Evolutionary conservation across 2,329 filamentous ascomycete genomes (phyloP).

Genomic region (Ramularia endophylla): DNA sequence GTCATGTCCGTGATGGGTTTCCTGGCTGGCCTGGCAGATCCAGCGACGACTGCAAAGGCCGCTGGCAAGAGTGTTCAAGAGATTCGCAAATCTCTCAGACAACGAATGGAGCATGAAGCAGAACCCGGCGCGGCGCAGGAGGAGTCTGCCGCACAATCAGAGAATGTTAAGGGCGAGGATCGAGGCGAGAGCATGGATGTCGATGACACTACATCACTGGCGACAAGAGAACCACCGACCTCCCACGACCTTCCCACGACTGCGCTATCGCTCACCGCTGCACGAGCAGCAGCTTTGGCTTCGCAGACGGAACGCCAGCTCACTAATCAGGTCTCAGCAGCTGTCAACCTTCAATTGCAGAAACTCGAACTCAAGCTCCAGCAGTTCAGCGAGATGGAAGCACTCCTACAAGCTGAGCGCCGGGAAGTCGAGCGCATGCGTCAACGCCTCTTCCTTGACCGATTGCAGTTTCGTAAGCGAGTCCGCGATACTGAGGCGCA

Average conservation of each 20-base stretch:
- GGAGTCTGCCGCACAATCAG: slow-evolving; percentile 33
- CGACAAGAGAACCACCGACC: slow-evolving; percentile 42
- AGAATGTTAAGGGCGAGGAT: slow-evolving; percentile 41
- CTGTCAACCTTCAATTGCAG: slow-evolving; percentile 87
- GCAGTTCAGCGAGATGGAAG: slow-evolving; percentile 95
- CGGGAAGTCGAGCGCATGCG: slow-evolving; percentile 86
- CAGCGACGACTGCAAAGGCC: slow-evolving; percentile 81
- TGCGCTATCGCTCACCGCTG: slow-evolving; percentile 78
- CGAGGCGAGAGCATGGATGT: slow-evolving; percentile 50
- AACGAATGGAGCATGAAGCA: slow-evolving; percentile 63
- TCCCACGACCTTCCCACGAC: slow-evolving; percentile 55
- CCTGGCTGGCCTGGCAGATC: slow-evolving; percentile 84
- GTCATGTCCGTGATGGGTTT: slow-evolving; percentile 96
- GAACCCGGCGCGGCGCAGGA: slow-evolving; percentile 41
- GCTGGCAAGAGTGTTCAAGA: slow-evolving; percentile 82
- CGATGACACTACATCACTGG: slow-evolving; percentile 47
- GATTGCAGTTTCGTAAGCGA: slow-evolving; percentile 81
- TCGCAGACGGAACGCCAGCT: slow-evolving; percentile 97
- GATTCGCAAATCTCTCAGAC: slow-evolving; percentile 72
- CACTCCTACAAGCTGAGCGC: slow-evolving; percentile 83
- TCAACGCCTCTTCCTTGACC: slow-evolving; percentile 89
- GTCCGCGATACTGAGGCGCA: slow-evolving; percentile 73
- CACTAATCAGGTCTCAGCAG: slow-evolving; percentile 84
- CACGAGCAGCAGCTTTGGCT: slow-evolving; percentile 77
- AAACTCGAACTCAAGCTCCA: slow-evolving; percentile 94